These are phyloP conservation scores for Leccinum rimulosum DNA, from an alignment of 768 basidiomycete species.

Conservation along the genomic window DNA sequence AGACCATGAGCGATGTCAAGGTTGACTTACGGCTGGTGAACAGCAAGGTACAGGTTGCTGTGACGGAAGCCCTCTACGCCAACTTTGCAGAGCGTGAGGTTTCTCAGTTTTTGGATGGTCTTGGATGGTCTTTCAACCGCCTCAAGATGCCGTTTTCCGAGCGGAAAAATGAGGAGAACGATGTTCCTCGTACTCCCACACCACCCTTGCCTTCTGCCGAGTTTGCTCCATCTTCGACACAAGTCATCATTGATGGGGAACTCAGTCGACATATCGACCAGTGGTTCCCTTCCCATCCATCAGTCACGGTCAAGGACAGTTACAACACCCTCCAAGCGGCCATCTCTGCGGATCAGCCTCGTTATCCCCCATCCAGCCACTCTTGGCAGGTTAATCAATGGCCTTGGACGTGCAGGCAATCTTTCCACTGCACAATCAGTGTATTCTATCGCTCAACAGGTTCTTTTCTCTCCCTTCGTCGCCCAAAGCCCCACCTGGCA, in stretches of 20 bases:
- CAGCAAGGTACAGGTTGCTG: constrained; percentile 15
- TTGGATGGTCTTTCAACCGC: constrained; percentile 16
- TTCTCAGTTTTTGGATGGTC: constrained; percentile 21
- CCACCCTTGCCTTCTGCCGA: constrained; percentile 14
- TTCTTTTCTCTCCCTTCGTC: constrained; percentile 44
- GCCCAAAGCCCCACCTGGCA: constrained; percentile 47
- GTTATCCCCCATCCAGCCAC: constrained; percentile 54
- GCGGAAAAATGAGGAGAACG: constrained; percentile 8
- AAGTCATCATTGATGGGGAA: constrained; percentile 23
- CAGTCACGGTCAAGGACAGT: constrained; percentile 36
- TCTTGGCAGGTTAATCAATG: constrained; percentile 63
- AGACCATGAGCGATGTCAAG: constrained; percentile 35
- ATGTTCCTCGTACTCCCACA: constrained; percentile 7
- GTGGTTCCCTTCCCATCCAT: constrained; percentile 28
- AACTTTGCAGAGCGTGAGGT: constrained; percentile 18
- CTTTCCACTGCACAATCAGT: constrained; percentile 59
- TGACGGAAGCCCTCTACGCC: constrained; percentile 29
- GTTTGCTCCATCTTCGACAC: constrained; percentile 9
- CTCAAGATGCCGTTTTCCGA: constrained; percentile 22
- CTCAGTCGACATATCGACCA: constrained; percentile 35
- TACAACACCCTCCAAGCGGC: constrained; percentile 50
- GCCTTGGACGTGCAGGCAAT: constrained; percentile 61
- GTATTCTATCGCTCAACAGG: constrained; percentile 66
- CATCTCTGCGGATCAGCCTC: constrained; percentile 33
- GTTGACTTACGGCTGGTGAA: constrained; percentile 31